Evolutionary conservation across 306 rosid genomes (phyloP).

Genomic region (Abrus precatorius): DNA sequence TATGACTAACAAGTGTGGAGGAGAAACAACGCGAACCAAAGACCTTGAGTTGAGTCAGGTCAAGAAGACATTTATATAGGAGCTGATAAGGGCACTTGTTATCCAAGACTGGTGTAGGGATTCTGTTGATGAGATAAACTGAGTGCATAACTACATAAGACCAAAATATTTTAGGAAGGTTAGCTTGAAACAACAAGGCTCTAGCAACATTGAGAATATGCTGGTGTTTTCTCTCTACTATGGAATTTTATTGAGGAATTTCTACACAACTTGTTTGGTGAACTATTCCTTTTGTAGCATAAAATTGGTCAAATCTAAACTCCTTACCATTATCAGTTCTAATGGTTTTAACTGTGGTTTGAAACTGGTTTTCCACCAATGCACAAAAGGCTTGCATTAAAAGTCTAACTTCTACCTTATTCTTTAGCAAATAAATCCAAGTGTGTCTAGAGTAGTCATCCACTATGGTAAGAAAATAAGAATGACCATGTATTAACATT

Average conservation of each 20-base stretch:
- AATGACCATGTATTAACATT: not conserved
- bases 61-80: too few relatives aligned
- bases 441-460: constrained; percentile 5
- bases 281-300: not conserved
- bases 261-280: not conserved
- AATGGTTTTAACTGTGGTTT: not conserved
- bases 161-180: too few relatives aligned
- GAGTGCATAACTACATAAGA: too few relatives aligned
- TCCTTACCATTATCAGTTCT: not conserved
- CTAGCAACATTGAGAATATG: too few relatives aligned
- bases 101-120: too few relatives aligned
- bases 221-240: too few relatives aligned
- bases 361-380: not conserved
- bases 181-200: too few relatives aligned
- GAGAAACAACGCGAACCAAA: too few relatives aligned
- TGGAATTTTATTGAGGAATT: not conserved
- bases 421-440: not conserved
- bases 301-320: not conserved
- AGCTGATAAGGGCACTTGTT: too few relatives aligned
- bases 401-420: not conserved
- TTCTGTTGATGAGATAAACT: too few relatives aligned
- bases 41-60: too few relatives aligned
- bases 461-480: not conserved
- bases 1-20: too few relatives aligned
- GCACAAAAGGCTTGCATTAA: not conserved